A percentile compares a stretch with the other conserved stretches of the same genome.
Conservation (phyloP, 1,139 yeast species). For the Pichia sp. region DNA sequence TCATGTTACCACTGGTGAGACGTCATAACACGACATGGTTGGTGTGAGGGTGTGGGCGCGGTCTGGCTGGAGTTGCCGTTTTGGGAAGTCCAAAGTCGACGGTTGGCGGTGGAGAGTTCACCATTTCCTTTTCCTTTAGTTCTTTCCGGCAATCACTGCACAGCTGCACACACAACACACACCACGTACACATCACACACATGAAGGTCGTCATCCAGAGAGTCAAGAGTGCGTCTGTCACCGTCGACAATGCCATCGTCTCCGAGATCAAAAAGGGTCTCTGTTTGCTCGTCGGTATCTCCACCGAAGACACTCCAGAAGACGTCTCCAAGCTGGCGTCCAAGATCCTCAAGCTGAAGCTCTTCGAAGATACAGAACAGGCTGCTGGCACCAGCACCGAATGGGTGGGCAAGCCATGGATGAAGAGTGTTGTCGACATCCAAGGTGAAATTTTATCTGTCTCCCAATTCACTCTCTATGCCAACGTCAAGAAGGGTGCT, state of each 20-base stretch:
- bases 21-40: too few relatives aligned
- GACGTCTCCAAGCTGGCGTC: constrained; percentile 70
- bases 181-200: not conserved
- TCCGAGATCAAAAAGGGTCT: constrained; percentile 76
- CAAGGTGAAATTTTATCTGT: constrained; percentile 65
- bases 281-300: constrained; percentile 80
- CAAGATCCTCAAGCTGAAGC: constrained; percentile 60
- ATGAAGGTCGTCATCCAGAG: constrained; percentile 92
- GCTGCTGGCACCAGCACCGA: constrained; percentile 36
- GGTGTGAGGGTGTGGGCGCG: too few relatives aligned
- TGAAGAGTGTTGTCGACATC: constrained; percentile 49
- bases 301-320: constrained; percentile 68
- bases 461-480: constrained; percentile 89
- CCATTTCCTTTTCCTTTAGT: too few relatives aligned
- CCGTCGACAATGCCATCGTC: constrained; percentile 67
- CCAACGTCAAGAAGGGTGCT: constrained; percentile 80
- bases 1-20: too few relatives aligned
- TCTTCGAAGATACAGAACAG: constrained; percentile 63
- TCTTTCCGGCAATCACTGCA: too few relatives aligned
- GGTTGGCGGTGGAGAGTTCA: not conserved
- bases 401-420: constrained; percentile 57
- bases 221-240: constrained; percentile 83
- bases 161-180: too few relatives aligned
- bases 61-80: constrained; percentile 1
- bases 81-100: not conserved